A percentile compares a stretch with the other conserved stretches of the same genome.
These are phyloP conservation scores for Aegilops sharonensis DNA, from an alignment of 176 grass and related monocot genomes.

Conservation along the genomic window DNA sequence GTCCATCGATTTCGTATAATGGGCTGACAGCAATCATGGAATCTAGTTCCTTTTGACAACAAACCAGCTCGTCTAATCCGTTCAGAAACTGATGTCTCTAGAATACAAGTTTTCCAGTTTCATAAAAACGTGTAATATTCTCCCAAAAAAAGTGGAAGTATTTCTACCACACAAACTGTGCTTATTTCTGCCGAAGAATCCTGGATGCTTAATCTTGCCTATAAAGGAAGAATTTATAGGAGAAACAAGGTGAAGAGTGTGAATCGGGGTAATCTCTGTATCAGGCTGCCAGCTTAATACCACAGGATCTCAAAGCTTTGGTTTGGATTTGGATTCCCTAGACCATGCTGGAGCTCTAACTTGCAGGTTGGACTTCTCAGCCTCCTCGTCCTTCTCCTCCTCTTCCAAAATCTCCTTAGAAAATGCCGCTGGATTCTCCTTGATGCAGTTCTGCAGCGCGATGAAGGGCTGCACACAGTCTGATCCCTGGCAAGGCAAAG, in stretches of 20 bases:
- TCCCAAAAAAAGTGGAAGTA: background rate
- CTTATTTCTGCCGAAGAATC: background rate
- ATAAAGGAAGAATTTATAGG: background rate
- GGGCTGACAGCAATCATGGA: background rate
- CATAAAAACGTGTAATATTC: background rate
- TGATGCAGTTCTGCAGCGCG: constrained; percentile 85
- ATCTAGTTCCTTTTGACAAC: background rate
- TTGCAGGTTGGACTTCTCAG: constrained; percentile 48
- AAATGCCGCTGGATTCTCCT: constrained; percentile 80
- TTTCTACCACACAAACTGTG: constrained; percentile 4
- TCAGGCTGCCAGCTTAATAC: constrained; percentile 19
- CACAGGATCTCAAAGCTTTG: constrained; percentile 47
- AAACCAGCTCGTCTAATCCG: background rate
- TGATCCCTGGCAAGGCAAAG: constrained; percentile 64
- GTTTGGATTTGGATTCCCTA: constrained; percentile 78
- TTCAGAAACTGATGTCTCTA: background rate
- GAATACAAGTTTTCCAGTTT: constrained; percentile 21
- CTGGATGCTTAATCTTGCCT: background rate
- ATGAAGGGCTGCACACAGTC: constrained; percentile 85
- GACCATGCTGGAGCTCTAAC: constrained; percentile 81
- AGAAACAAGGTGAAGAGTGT: background rate
- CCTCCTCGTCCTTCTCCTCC: constrained; percentile 65
- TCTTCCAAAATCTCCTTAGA: constrained; percentile 86
- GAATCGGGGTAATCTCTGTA: background rate
- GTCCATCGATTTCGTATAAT: background rate